Conservation (phyloP, 2,329 filamentous ascomycete species). For the Pseudogymnoascus sp. region DNA sequence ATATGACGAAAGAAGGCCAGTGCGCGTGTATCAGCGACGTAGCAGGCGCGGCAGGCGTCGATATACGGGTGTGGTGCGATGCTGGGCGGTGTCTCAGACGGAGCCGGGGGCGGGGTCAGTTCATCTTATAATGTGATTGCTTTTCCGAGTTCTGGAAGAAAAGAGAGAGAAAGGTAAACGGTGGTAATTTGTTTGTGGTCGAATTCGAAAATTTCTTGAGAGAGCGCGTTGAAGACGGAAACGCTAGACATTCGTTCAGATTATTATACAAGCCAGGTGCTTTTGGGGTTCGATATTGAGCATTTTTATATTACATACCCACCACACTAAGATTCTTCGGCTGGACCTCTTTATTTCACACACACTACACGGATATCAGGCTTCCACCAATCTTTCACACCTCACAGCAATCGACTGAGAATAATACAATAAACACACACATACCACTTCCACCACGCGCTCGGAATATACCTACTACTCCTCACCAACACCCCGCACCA, state of each 20-base stretch:
- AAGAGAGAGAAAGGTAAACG: neutral
- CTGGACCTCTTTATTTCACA: slow-evolving; percentile 7
- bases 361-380: neutral
- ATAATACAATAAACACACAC: neutral
- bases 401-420: neutral
- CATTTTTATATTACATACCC: slow-evolving; percentile 4
- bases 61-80: neutral
- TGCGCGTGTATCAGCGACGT: slow-evolving; percentile 4
- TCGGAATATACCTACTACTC: neutral
- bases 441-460: neutral
- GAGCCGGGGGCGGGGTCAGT: neutral
- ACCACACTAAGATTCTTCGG: slow-evolving; percentile 7
- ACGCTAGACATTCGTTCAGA: slow-evolving; percentile 1
- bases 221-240: neutral
- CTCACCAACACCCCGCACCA: neutral
- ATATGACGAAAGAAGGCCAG: neutral
- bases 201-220: neutral
- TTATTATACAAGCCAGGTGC: neutral
- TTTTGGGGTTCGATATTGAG: slow-evolving; percentile 5
- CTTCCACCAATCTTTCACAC: neutral
- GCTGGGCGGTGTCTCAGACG: neutral
- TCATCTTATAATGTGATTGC: slow-evolving; percentile 7
- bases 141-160: slow-evolving; percentile 6
- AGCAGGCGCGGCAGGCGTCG: slow-evolving; percentile 2
- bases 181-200: neutral